These are phyloP conservation scores for Heterobasidion occidentale DNA, from an alignment of 1,284 basidiomycete species.

Conservation along the genomic window DNA sequence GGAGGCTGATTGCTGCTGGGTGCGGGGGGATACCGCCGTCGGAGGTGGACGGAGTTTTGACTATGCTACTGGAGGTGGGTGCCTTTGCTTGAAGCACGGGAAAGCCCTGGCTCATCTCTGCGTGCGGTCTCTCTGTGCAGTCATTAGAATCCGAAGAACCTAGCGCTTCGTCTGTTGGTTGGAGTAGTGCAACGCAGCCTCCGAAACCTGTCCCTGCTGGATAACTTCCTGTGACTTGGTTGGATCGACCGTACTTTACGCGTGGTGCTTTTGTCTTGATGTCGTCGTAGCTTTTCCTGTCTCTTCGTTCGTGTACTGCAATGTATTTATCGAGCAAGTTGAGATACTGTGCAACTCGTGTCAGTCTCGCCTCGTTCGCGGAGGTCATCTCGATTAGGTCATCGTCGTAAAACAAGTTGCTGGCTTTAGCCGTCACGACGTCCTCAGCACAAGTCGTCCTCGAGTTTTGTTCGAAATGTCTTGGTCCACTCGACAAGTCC, in stretches of 20 bases:
- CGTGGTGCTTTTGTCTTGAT: background rate
- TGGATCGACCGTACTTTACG: slow-evolving; percentile 5
- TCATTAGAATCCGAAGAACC: slow-evolving; percentile 70
- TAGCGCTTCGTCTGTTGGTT: slow-evolving; percentile 40
- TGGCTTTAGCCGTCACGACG: too few relatives aligned
- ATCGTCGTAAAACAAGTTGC: background rate
- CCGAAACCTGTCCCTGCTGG: slow-evolving; percentile 10
- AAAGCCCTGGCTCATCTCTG: background rate
- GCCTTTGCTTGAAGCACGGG: background rate
- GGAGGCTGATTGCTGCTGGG: slow-evolving; percentile 78
- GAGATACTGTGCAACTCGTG: background rate
- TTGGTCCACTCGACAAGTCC: slow-evolving; percentile 28
- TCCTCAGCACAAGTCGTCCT: background rate
- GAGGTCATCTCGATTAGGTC: background rate
- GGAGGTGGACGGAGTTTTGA: slow-evolving; percentile 81
- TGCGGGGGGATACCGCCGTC: slow-evolving; percentile 81
- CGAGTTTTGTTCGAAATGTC: background rate
- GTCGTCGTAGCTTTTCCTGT: background rate
- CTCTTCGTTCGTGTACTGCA: background rate
- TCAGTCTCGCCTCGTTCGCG: background rate
- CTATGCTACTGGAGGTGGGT: slow-evolving; percentile 75
- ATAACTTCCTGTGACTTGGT: slow-evolving; percentile 8
- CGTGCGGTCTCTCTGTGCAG: slow-evolving; percentile 25
- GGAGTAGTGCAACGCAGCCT: slow-evolving; percentile 21
- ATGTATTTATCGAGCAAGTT: background rate